phyloP scores from a whole-genome alignment of 2,329 filamentous ascomycete species.

The Pseudogymnoascus sp. region DNA sequence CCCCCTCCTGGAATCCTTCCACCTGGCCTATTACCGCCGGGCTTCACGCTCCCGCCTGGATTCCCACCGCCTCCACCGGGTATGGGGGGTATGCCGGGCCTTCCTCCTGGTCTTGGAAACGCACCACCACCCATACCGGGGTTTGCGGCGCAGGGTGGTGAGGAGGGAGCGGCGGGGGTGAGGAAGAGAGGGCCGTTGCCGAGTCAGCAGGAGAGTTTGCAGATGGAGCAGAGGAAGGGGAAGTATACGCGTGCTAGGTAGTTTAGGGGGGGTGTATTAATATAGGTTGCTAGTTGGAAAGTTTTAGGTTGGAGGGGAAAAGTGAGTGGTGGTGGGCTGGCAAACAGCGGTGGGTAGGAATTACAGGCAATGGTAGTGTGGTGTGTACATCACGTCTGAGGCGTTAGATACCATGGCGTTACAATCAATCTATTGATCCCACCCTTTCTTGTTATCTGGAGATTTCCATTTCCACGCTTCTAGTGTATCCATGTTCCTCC shows the following conservation, averaged over 20 bases:
- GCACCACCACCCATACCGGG: conserved; percentile 23
- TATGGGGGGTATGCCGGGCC: conserved; percentile 27
- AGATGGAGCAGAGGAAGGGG: conserved; percentile 62
- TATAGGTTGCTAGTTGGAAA: neutral
- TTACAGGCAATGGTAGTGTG: neutral
- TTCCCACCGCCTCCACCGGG: conserved; percentile 31
- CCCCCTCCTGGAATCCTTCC: conserved; percentile 39
- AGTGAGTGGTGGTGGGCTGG: neutral
- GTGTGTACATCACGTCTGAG: neutral
- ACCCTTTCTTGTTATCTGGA: neutral
- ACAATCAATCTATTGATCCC: conserved; percentile 4
- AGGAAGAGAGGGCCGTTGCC: conserved; percentile 63
- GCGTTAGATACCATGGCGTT: conserved; percentile 3
- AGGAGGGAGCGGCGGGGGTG: conserved; percentile 31
- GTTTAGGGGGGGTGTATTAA: neutral
- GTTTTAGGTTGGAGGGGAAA: neutral
- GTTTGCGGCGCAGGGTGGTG: conserved; percentile 28
- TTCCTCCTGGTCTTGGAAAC: neutral
- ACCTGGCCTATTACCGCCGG: conserved; percentile 38
- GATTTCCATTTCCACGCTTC: neutral
- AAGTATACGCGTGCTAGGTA: conserved; percentile 44
- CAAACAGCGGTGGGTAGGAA: neutral
- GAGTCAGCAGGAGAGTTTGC: conserved; percentile 74
- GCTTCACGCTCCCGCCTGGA: conserved; percentile 28
- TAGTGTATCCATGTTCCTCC: neutral